Percentiles rank a stretch among this genome's conserved stretches.
Evolutionary conservation across 2,329 filamentous ascomycete genomes (phyloP).

Genomic region (Fusarium musae): DNA sequence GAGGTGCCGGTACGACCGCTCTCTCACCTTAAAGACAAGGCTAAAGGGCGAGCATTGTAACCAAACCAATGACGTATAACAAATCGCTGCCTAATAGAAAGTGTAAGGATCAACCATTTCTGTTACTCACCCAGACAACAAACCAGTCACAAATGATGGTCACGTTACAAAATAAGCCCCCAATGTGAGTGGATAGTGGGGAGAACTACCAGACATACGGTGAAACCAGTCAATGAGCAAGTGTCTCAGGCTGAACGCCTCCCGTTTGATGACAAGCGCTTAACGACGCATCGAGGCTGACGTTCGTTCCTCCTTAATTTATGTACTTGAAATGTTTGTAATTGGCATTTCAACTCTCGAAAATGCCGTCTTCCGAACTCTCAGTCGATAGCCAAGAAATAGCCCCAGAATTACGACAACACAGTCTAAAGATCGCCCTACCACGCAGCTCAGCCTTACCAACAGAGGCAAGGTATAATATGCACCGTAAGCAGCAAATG

Average conservation of each 20-base stretch:
- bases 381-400: conserved; percentile 1
- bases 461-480: conserved; percentile 36
- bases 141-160: conserved; percentile 22
- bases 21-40: background rate
- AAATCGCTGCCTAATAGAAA: background rate
- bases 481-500: conserved; percentile 34
- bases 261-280: background rate
- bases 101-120: background rate
- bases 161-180: conserved; percentile 21
- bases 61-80: background rate
- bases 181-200: conserved; percentile 12
- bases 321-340: background rate
- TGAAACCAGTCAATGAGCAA: conserved; percentile 6
- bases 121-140: background rate
- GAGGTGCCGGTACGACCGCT: background rate
- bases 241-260: conserved; percentile 12
- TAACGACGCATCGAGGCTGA: conserved; percentile 3
- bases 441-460: conserved; percentile 31
- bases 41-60: background rate
- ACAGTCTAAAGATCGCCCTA: conserved; percentile 17
- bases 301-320: background rate
- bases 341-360: background rate
- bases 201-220: conserved; percentile 4
- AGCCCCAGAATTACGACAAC: conserved; percentile 15
- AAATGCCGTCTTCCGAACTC: background rate